A percentile compares a stretch with the other conserved stretches of the same genome.
Conservation (phyloP, 805 yeast species). For the Cephaloascus albidus region DNA sequence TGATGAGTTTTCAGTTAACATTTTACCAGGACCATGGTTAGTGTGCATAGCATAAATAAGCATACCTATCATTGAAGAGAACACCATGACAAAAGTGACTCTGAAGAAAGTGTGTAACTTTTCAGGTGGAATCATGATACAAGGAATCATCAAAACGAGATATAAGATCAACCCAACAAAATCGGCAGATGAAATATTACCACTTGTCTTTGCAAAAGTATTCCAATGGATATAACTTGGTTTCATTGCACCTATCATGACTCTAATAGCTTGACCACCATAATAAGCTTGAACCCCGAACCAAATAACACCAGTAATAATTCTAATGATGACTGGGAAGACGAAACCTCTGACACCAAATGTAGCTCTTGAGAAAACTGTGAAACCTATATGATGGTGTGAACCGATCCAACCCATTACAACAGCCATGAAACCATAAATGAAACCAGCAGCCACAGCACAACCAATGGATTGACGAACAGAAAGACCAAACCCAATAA, state of each 20-base stretch:
- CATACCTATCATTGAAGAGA: constrained; percentile 18
- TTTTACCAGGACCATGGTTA: constrained; percentile 15
- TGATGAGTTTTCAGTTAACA: constrained; percentile 4
- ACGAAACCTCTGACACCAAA: constrained; percentile 24
- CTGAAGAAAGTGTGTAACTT: constrained; percentile 14
- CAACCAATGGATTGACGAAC: constrained; percentile 15
- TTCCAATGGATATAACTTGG: constrained; percentile 13
- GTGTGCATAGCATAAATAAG: constrained; percentile 15
- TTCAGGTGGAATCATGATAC: constrained; percentile 17
- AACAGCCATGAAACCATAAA: constrained; percentile 10
- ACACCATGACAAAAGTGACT: constrained; percentile 12
- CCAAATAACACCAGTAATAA: constrained; percentile 25
- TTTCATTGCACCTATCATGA: constrained; percentile 9
- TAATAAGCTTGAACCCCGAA: constrained; percentile 27
- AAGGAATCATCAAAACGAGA: constrained; percentile 9
- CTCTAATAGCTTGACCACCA: constrained; percentile 24
- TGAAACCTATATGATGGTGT: constrained; percentile 24
- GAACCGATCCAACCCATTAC: constrained; percentile 15
- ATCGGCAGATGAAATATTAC: constrained; percentile 4
- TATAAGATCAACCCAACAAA: constrained; percentile 6
- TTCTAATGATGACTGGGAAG: constrained; percentile 23
- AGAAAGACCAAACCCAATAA: constrained; percentile 7
- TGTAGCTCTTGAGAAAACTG: constrained; percentile 22
- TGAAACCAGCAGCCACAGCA: constrained; percentile 14
- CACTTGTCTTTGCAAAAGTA: constrained; percentile 6